These are phyloP conservation scores for Microsporum canis DNA, from an alignment of 2,329 filamentous ascomycete genomes.

Conservation along the genomic window DNA sequence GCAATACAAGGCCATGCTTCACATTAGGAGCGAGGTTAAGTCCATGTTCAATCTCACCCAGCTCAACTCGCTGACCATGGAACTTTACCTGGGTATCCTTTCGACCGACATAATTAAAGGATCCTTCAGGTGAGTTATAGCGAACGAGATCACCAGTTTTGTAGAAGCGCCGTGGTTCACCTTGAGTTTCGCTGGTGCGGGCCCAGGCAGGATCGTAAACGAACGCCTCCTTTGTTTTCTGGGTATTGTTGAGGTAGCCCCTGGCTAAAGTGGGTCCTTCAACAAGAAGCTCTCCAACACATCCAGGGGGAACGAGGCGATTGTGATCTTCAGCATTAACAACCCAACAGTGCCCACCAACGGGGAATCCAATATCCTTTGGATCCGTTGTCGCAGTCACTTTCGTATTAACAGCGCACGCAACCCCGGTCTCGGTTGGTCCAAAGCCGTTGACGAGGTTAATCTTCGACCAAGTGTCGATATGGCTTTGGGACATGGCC, in stretches of 20 bases:
- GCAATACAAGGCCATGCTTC: slow-evolving; percentile 27
- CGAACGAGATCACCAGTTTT: slow-evolving; percentile 33
- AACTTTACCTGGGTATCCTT: slow-evolving; percentile 60
- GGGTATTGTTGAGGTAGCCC: slow-evolving; percentile 49
- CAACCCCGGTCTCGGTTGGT: slow-evolving; percentile 33
- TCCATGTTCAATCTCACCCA: slow-evolving; percentile 41
- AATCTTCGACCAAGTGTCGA: slow-evolving; percentile 29
- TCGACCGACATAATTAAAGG: slow-evolving; percentile 42
- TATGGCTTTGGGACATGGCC: slow-evolving; percentile 37
- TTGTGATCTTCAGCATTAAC: slow-evolving; percentile 32
- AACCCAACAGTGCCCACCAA: slow-evolving; percentile 29
- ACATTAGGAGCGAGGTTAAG: slow-evolving; percentile 22
- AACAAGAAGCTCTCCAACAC: slow-evolving; percentile 28
- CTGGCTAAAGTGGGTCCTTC: slow-evolving; percentile 47
- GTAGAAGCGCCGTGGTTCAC: slow-evolving; percentile 25
- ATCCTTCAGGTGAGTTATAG: slow-evolving; percentile 27
- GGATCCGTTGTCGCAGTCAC: slow-evolving; percentile 24
- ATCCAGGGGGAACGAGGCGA: slow-evolving; percentile 32
- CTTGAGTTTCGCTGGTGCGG: slow-evolving; percentile 14
- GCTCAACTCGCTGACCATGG: slow-evolving; percentile 53
- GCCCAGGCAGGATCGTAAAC: slow-evolving; percentile 47
- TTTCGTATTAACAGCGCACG: slow-evolving; percentile 25
- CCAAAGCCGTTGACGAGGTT: slow-evolving; percentile 35
- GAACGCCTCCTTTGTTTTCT: slow-evolving; percentile 49
- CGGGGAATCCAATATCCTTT: slow-evolving; percentile 27